Percentiles rank a stretch among this genome's conserved stretches.
phyloP scores from a whole-genome alignment of 192 early-diverging fungal genomes.

The Phycomyces nitens region DNA sequence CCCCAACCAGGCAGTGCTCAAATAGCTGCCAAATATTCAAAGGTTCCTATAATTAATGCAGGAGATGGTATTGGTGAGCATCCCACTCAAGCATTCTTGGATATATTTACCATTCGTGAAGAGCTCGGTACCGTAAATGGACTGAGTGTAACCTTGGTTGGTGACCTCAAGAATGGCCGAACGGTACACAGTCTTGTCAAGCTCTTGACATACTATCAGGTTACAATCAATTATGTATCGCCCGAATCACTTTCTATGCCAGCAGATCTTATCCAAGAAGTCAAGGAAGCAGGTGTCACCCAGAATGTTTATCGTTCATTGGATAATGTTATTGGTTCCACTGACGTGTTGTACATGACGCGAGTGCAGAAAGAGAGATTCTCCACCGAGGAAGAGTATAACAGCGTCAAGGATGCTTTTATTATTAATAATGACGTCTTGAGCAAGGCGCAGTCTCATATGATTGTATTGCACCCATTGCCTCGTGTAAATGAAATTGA shows the following conservation, averaged over 20 bases:
- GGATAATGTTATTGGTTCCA: slow-evolving; percentile 75
- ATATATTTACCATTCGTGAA: slow-evolving; percentile 90
- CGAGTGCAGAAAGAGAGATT: slow-evolving; percentile 97
- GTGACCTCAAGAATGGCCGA: slow-evolving; percentile 96
- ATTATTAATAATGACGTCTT: slow-evolving; percentile 86
- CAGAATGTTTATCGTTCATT: slow-evolving; percentile 71
- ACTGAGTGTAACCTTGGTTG: slow-evolving; percentile 91
- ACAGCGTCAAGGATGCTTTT: slow-evolving; percentile 69
- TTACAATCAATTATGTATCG: slow-evolving; percentile 91
- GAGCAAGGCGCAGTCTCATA: slow-evolving; percentile 85
- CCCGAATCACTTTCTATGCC: slow-evolving; percentile 85
- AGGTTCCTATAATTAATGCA: slow-evolving; percentile 92
- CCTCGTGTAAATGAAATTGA: slow-evolving; percentile 94
- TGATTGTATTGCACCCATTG: slow-evolving; percentile 99
- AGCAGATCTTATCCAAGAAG: slow-evolving; percentile 70
- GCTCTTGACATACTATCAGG: slow-evolving; percentile 86
- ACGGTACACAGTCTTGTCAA: slow-evolving; percentile 95
- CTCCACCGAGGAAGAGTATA: slow-evolving; percentile 70
- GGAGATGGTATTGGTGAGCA: slow-evolving; percentile 98
- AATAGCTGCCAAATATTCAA: slow-evolving; percentile 81
- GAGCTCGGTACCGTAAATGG: slow-evolving; percentile 96
- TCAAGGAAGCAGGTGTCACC: slow-evolving; percentile 54
- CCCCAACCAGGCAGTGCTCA: slow-evolving; percentile 83
- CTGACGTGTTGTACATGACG: slow-evolving; percentile 97
- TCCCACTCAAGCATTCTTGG: slow-evolving; percentile 96